Conservation (phyloP, 1,139 yeast species). For the Torulaspora pretoriensis region DNA sequence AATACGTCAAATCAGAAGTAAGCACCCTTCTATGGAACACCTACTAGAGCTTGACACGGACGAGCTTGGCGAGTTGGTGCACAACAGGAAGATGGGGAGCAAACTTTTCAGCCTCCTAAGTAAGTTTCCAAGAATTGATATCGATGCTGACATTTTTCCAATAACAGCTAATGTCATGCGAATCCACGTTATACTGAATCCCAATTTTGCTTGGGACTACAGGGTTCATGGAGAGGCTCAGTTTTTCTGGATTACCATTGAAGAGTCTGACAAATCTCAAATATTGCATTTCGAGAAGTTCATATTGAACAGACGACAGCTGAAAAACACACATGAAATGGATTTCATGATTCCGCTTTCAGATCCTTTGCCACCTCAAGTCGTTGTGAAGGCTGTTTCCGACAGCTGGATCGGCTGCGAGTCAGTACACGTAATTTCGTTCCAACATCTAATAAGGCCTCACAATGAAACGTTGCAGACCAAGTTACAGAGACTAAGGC, state of each 20-base stretch:
- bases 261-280: constrained; percentile 70
- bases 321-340: constrained; percentile 60
- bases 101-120: constrained; percentile 57
- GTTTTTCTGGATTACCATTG: constrained; percentile 88
- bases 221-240: constrained; percentile 79
- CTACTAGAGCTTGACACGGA: constrained; percentile 68
- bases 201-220: constrained; percentile 84
- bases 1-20: constrained; percentile 56
- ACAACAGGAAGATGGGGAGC: constrained; percentile 69
- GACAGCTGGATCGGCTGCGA: constrained; percentile 93
- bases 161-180: constrained; percentile 84
- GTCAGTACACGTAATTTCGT: constrained; percentile 70
- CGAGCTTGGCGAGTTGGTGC: constrained; percentile 87
- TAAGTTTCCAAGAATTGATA: constrained; percentile 66
- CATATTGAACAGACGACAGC: constrained; percentile 56
- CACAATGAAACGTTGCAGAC: constrained; percentile 84
- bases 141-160: constrained; percentile 86
- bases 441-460: constrained; percentile 87
- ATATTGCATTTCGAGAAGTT: constrained; percentile 81
- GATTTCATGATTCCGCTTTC: constrained; percentile 90
- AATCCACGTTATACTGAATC: constrained; percentile 61
- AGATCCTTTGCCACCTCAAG: constrained; percentile 86
- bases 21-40: constrained; percentile 63
- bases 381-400: constrained; percentile 71
- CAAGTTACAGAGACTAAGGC: constrained; percentile 71